A percentile compares a stretch with the other conserved stretches of the same genome.
Evolutionary conservation across 208 protist genomes (phyloP).

Genomic region (Wallacemonas rigidus): DNA sequence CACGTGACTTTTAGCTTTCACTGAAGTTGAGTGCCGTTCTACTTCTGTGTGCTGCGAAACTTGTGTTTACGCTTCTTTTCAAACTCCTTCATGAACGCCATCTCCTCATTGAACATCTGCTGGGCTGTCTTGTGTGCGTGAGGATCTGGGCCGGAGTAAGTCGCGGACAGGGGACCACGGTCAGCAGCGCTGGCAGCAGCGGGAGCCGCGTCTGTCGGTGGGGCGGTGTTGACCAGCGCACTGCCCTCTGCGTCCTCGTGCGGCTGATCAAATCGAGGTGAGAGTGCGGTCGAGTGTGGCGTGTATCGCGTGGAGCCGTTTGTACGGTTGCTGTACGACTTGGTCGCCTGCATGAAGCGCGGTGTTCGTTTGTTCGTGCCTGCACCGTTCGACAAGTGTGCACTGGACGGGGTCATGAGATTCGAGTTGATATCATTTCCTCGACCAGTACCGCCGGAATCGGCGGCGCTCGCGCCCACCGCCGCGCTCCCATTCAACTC

Average conservation of each 20-base stretch:
- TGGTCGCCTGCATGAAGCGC: constrained; percentile 48
- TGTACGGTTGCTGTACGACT: constrained; percentile 28
- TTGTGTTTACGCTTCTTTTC: constrained; percentile 27
- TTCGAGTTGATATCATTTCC: not conserved
- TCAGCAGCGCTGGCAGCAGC: not conserved
- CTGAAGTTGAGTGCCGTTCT: not conserved
- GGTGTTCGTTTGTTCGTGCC: constrained; percentile 17
- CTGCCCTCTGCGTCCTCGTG: not conserved
- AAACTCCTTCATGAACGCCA: constrained; percentile 54
- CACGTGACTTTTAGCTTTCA: not conserved
- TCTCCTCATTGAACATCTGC: constrained; percentile 50
- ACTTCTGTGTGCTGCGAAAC: not conserved
- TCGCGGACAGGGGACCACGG: constrained; percentile 2
- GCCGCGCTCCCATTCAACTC: not conserved
- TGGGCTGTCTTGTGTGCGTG: constrained; percentile 36
- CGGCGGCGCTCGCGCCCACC: not conserved
- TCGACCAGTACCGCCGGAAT: not conserved
- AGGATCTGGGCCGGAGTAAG: not conserved
- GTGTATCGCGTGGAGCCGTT: constrained; percentile 9
- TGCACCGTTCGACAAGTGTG: not conserved
- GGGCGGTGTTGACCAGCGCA: not conserved
- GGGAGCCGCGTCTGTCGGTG: not conserved
- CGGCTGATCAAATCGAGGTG: not conserved
- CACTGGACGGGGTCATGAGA: not conserved
- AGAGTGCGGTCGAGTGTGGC: not conserved